A percentile compares a stretch with the other conserved stretches of the same genome.
These are phyloP conservation scores for Chrysopogon serrulatus DNA, from an alignment of 176 grass and related monocot species.

Conservation along the genomic window DNA sequence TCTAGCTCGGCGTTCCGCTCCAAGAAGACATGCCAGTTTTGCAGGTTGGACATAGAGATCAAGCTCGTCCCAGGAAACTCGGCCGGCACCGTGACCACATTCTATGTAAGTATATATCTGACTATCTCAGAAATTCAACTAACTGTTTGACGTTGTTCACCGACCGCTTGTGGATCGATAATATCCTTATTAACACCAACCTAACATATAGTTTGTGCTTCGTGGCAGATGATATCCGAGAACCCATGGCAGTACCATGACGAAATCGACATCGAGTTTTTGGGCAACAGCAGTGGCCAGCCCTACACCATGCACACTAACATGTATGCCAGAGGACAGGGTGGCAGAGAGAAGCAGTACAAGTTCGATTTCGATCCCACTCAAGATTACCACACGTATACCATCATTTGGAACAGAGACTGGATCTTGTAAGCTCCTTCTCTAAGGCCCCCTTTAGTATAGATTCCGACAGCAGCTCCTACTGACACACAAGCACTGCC, in stretches of 20 bases:
- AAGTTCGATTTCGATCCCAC: slow-evolving; percentile 73
- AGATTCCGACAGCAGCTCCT: no score
- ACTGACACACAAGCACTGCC: no score
- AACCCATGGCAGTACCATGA: slow-evolving; percentile 39
- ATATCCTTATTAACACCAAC: slow-evolving; percentile 49
- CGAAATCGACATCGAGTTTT: slow-evolving; percentile 75
- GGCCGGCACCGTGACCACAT: slow-evolving; percentile 60
- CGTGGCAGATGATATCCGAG: slow-evolving; percentile 37
- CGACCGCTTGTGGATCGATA: neutral
- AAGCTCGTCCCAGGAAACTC: slow-evolving; percentile 60
- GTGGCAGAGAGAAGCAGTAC: slow-evolving; percentile 60
- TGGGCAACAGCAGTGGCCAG: slow-evolving; percentile 53
- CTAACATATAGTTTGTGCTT: neutral
- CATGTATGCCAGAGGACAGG: slow-evolving; percentile 56
- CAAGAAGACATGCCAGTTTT: slow-evolving; percentile 45
- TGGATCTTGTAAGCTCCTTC: slow-evolving; percentile 48
- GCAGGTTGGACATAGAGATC: slow-evolving; percentile 57
- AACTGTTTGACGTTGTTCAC: neutral
- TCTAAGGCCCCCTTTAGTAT: no score
- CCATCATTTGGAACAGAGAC: slow-evolving; percentile 51
- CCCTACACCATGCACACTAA: slow-evolving; percentile 82
- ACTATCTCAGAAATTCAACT: neutral
- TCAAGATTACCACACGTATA: slow-evolving; percentile 70
- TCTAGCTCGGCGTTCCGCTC: slow-evolving; percentile 41
- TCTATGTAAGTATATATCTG: slow-evolving; percentile 89